These are phyloP conservation scores for Raffaelea ambrosiae DNA, from an alignment of 2,329 filamentous ascomycete genomes.

Conservation along the genomic window DNA sequence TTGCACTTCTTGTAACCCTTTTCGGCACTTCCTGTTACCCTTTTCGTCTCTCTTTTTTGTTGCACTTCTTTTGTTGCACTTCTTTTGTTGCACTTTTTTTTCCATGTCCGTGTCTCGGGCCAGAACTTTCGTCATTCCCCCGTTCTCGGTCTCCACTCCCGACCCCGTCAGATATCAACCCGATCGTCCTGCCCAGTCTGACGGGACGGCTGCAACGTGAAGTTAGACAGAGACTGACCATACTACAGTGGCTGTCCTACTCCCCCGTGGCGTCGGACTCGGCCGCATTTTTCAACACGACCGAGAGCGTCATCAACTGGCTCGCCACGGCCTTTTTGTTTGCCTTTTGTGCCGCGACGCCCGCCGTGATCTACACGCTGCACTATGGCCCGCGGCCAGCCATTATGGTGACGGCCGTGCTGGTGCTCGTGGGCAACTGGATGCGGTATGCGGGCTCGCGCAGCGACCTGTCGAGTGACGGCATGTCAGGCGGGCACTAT, in stretches of 20 bases:
- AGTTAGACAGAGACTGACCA: background rate
- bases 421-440: constrained; percentile 84
- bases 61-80: too few species aligned
- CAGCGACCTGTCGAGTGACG: constrained; percentile 18
- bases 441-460: constrained; percentile 68
- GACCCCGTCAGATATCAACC: too few species aligned
- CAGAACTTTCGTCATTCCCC: too few species aligned
- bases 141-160: too few species aligned
- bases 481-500: constrained; percentile 47
- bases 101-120: too few species aligned
- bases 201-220: too few species aligned
- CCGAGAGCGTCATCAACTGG: constrained; percentile 81
- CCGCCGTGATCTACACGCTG: constrained; percentile 66
- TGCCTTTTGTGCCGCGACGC: constrained; percentile 66
- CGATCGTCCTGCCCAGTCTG: too few species aligned
- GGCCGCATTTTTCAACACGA: constrained; percentile 66
- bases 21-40: too few species aligned
- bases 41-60: too few species aligned
- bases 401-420: constrained; percentile 62
- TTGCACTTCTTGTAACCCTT: background rate
- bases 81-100: too few species aligned
- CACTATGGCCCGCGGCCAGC: constrained; percentile 72
- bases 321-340: constrained; percentile 82
- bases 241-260: constrained; percentile 82
- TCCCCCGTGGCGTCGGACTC: constrained; percentile 71